These are phyloP conservation scores for Hsuehochloa calcarea DNA, from an alignment of 176 grass and related monocot genomes.

Conservation along the genomic window DNA sequence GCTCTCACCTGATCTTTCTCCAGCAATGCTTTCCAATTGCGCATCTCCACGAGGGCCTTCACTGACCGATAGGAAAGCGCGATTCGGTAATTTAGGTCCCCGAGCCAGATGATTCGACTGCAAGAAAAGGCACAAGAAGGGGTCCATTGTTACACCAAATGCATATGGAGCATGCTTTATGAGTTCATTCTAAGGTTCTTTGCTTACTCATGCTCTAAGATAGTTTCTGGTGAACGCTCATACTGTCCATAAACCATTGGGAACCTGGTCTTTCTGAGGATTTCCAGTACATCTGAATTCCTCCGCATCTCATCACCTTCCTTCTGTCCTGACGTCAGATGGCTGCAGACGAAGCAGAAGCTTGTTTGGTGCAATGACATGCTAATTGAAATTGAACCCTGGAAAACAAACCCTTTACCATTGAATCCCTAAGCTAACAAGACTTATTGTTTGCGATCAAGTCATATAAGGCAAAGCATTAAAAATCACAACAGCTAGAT, in stretches of 20 bases:
- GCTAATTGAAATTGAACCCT: slow-evolving; percentile 99
- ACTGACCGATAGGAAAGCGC: slow-evolving; percentile 92
- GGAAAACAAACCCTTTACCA: slow-evolving; percentile 49
- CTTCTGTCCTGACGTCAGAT: slow-evolving; percentile 98
- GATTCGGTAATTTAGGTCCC: slow-evolving; percentile 97
- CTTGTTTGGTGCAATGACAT: slow-evolving; percentile 99
- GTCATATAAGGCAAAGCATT: background rate
- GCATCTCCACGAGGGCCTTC: slow-evolving; percentile 98
- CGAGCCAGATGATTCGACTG: slow-evolving; percentile 96
- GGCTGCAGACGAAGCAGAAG: slow-evolving; percentile 99
- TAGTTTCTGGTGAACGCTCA: slow-evolving; percentile 84
- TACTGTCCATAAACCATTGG: slow-evolving; percentile 72
- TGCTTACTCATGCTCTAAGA: slow-evolving; percentile 93
- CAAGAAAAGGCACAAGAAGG: slow-evolving; percentile 31
- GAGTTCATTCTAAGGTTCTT: slow-evolving; percentile 2
- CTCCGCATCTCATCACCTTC: slow-evolving; percentile 86
- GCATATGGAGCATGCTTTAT: slow-evolving; percentile 20
- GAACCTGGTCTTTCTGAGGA: slow-evolving; percentile 88
- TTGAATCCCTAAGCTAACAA: slow-evolving; percentile 48
- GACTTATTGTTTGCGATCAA: slow-evolving; percentile 25
- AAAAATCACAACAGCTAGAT: background rate
- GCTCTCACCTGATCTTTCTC: slow-evolving; percentile 96
- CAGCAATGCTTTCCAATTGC: slow-evolving; percentile 95
- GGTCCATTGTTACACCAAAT: slow-evolving; percentile 28
- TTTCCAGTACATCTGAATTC: slow-evolving; percentile 91